Percentiles rank a stretch among this genome's conserved stretches.
Conservation (phyloP, 345 rosid species). For the Conringia planisiliqua region DNA sequence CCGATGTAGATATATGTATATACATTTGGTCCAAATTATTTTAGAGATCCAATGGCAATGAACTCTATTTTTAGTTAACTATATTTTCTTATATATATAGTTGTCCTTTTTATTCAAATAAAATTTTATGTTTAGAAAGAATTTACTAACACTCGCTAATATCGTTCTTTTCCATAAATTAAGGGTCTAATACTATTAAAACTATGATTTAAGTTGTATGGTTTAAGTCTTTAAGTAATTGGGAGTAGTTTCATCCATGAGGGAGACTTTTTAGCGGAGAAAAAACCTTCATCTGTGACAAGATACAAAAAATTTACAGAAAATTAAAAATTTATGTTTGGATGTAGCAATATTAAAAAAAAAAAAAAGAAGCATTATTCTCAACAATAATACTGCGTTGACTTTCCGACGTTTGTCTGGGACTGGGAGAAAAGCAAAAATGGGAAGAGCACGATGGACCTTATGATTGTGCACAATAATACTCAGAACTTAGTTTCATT, state of each 20-base stretch:
- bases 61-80: neutral
- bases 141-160: too few relatives aligned
- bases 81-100: neutral
- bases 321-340: too few relatives aligned
- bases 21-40: neutral
- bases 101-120: too few relatives aligned
- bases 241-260: too few relatives aligned
- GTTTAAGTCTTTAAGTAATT: too few relatives aligned
- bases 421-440: neutral
- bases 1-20: neutral
- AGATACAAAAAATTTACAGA: too few relatives aligned
- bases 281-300: too few relatives aligned
- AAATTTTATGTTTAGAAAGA: too few relatives aligned
- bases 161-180: too few relatives aligned
- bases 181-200: neutral
- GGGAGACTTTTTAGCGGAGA: too few relatives aligned
- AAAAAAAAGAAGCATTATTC: too few relatives aligned
- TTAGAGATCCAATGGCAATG: neutral
- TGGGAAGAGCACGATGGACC: neutral
- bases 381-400: neutral
- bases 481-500: neutral
- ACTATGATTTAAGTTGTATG: too few relatives aligned
- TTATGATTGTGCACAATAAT: neutral
- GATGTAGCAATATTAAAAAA: neutral
- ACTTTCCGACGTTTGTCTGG: neutral